These are phyloP conservation scores for Pythium sukuiense DNA, from an alignment of 352 stramenopile genomes.

Conservation along the genomic window DNA sequence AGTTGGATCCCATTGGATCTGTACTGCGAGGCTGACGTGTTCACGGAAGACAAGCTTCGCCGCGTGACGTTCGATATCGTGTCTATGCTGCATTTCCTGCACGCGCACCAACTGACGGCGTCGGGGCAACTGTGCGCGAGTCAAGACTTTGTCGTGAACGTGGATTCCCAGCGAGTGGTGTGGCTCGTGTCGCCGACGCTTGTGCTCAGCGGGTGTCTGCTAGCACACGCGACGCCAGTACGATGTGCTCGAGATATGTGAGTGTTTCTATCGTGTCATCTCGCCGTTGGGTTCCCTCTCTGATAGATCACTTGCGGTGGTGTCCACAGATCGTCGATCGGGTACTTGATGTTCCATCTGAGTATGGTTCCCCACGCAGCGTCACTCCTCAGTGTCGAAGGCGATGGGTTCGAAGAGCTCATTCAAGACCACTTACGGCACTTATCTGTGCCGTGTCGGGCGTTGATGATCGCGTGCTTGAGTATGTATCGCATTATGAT, in stretches of 20 bases:
- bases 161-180: slow-evolving; percentile 33
- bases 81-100: slow-evolving; percentile 60
- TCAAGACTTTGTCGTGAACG: slow-evolving; percentile 51
- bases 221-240: slow-evolving; percentile 43
- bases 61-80: slow-evolving; percentile 50
- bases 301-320: not conserved
- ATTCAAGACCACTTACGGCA: slow-evolving; percentile 56
- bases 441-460: slow-evolving; percentile 40
- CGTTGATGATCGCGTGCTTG: slow-evolving; percentile 51
- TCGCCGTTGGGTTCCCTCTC: not conserved
- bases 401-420: slow-evolving; percentile 34
- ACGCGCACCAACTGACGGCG: slow-evolving; percentile 47
- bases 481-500: slow-evolving; percentile 30
- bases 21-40: slow-evolving; percentile 28
- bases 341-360: slow-evolving; percentile 64
- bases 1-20: slow-evolving; percentile 36
- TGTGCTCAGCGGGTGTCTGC: slow-evolving; percentile 48
- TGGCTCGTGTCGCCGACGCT: slow-evolving; percentile 44
- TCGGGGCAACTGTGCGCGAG: slow-evolving; percentile 44
- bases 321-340: slow-evolving; percentile 42
- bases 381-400: slow-evolving; percentile 2
- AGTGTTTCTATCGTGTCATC: slow-evolving; percentile 4
- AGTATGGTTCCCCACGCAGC: slow-evolving; percentile 39
- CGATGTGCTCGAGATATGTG: slow-evolving; percentile 50
- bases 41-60: slow-evolving; percentile 50